phyloP scores from a whole-genome alignment of 441 rosid genomes.

The Erodium chrysanthum region DNA sequence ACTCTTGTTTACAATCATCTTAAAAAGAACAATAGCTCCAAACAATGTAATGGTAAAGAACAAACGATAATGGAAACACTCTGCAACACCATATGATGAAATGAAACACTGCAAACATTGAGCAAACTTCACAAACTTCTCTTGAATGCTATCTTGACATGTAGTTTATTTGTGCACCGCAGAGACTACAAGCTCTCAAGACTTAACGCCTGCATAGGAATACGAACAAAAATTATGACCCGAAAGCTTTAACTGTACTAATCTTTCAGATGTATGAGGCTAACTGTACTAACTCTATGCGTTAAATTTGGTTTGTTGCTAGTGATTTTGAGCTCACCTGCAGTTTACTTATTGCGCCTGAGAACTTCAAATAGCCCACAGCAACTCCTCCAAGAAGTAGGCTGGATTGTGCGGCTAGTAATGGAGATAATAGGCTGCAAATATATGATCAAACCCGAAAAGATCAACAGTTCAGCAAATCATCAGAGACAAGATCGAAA shows the following conservation, averaged over 20 bases:
- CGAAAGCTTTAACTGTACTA: no score
- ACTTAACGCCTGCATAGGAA: background rate
- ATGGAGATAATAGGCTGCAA: slow-evolving; percentile 32
- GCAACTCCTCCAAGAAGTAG: slow-evolving; percentile 63
- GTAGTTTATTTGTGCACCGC: background rate
- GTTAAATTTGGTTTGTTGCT: background rate
- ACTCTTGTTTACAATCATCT: background rate
- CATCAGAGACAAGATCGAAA: background rate
- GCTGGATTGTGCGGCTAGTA: slow-evolving; percentile 21
- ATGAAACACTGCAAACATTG: background rate
- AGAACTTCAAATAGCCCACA: slow-evolving; percentile 62
- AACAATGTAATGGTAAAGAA: background rate
- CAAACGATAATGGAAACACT: slow-evolving; percentile 1
- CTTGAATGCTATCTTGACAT: background rate
- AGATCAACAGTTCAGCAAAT: background rate
- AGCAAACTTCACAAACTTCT: background rate
- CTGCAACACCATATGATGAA: background rate
- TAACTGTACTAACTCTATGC: background rate
- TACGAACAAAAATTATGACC: background rate
- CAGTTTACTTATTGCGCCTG: slow-evolving; percentile 27
- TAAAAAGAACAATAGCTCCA: background rate
- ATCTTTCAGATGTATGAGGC: no score
- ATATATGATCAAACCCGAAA: background rate
- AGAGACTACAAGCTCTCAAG: background rate
- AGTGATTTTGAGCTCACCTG: slow-evolving; percentile 21